Evolutionary conservation across 495 filamentous ascomycete genomes (phyloP).

Genomic region (Ramalina intermedia): DNA sequence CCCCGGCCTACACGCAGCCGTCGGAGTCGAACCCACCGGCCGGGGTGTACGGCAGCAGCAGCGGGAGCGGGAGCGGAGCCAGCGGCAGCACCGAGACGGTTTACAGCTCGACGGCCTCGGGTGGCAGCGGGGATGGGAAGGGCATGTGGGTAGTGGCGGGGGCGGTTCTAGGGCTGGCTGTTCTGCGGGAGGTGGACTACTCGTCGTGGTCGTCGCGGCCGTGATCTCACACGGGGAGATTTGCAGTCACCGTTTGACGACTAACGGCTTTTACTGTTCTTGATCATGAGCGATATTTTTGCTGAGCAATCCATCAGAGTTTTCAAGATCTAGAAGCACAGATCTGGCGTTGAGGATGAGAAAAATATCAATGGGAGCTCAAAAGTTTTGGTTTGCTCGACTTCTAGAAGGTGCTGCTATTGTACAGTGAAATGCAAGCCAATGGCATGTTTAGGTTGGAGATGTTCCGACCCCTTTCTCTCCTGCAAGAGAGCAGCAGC

Average conservation of each 20-base stretch:
- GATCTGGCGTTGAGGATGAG: too few relatives aligned
- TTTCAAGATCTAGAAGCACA: too few relatives aligned
- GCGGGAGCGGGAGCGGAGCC: slow-evolving; percentile 1
- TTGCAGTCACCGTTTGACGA: too few relatives aligned
- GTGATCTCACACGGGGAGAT: too few relatives aligned
- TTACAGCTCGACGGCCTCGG: background rate
- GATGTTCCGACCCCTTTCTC: too few relatives aligned
- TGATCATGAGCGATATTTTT: too few relatives aligned
- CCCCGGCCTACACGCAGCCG: slow-evolving; percentile 10
- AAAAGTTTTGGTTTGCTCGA: background rate
- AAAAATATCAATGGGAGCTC: too few relatives aligned
- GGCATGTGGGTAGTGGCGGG: background rate
- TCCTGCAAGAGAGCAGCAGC: too few relatives aligned
- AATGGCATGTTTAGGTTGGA: too few relatives aligned
- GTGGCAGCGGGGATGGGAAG: background rate
- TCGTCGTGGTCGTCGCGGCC: too few relatives aligned
- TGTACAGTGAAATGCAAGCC: background rate
- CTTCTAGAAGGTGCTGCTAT: background rate
- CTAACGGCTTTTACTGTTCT: too few relatives aligned
- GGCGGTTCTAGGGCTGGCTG: background rate
- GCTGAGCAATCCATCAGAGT: too few relatives aligned
- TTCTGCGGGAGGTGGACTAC: background rate
- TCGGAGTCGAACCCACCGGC: slow-evolving; percentile 11
- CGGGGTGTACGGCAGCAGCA: slow-evolving; percentile 6
- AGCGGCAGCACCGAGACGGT: background rate